These are phyloP conservation scores for Pinus albicaulis DNA, from an alignment of 75 land plant species.

Conservation along the genomic window DNA sequence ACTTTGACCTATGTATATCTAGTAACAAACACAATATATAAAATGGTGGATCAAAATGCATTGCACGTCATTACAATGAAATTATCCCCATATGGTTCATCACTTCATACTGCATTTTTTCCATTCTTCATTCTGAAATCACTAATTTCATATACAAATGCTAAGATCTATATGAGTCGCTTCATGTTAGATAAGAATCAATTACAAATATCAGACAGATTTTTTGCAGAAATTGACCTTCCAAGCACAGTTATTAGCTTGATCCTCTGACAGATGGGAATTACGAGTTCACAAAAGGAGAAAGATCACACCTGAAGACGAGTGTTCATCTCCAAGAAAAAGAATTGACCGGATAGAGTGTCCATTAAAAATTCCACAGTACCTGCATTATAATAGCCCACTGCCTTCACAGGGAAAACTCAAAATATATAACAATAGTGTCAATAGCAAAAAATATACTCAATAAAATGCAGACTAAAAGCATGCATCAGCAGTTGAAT, in stretches of 20 bases:
- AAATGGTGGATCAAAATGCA: neutral
- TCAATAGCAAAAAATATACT: no score
- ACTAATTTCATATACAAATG: neutral
- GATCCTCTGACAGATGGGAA: no score
- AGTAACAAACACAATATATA: neutral
- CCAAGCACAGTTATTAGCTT: neutral
- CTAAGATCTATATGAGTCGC: no score
- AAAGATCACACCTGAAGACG: constrained; percentile 79
- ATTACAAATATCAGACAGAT: no score
- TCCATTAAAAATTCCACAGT: constrained; percentile 98
- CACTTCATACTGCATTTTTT: neutral
- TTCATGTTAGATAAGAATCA: no score
- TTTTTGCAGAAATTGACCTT: no score
- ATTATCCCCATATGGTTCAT: neutral
- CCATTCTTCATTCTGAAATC: neutral
- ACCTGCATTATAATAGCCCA: constrained; percentile 92
- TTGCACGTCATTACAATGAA: neutral
- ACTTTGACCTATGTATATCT: neutral
- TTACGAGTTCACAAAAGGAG: neutral
- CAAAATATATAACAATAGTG: no score
- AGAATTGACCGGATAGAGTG: constrained; percentile 76
- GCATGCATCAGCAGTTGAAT: no score
- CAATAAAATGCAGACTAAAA: no score
- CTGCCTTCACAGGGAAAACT: constrained; percentile 62
- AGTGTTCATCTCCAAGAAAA: constrained; percentile 99